These are phyloP conservation scores for Croton setiger DNA, from an alignment of 441 rosid genomes.

Conservation along the genomic window DNA sequence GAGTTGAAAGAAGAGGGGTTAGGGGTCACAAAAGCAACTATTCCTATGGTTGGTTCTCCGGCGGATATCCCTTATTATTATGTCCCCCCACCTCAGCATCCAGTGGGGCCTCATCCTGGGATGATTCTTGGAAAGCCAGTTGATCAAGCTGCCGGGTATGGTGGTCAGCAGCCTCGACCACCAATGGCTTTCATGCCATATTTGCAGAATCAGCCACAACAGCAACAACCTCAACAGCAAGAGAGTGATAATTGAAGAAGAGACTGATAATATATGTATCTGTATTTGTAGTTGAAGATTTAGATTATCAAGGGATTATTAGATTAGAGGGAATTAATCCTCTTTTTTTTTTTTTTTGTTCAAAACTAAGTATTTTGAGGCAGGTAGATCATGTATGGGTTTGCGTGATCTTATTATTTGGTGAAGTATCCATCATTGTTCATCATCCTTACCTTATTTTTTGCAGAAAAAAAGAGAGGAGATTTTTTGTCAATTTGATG, in stretches of 20 bases:
- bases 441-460: no score
- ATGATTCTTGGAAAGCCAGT: slow-evolving; percentile 65
- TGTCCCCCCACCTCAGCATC: slow-evolving; percentile 55
- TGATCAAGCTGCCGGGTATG: slow-evolving; percentile 47
- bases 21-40: slow-evolving; percentile 66
- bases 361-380: slow-evolving; percentile 19
- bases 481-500: no score
- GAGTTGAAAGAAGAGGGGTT: slow-evolving; percentile 84
- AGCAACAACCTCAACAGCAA: slow-evolving; percentile 48
- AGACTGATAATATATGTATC: slow-evolving; percentile 3
- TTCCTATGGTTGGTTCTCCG: slow-evolving; percentile 62
- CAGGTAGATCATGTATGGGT: slow-evolving; percentile 12
- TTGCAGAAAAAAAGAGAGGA: no score
- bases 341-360: no score
- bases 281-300: no score
- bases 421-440: no score
- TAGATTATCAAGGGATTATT: slow-evolving; percentile 18
- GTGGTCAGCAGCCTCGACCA: slow-evolving; percentile 49
- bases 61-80: slow-evolving; percentile 59
- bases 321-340: slow-evolving; percentile 6
- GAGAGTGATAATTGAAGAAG: slow-evolving; percentile 30
- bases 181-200: slow-evolving; percentile 53
- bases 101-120: slow-evolving; percentile 44
- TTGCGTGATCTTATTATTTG: slow-evolving; percentile 17
- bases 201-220: slow-evolving; percentile 53